Base-by-base conservation (phyloP, 305 asterid species). In the Stenogyne calaminthoides region DNA sequence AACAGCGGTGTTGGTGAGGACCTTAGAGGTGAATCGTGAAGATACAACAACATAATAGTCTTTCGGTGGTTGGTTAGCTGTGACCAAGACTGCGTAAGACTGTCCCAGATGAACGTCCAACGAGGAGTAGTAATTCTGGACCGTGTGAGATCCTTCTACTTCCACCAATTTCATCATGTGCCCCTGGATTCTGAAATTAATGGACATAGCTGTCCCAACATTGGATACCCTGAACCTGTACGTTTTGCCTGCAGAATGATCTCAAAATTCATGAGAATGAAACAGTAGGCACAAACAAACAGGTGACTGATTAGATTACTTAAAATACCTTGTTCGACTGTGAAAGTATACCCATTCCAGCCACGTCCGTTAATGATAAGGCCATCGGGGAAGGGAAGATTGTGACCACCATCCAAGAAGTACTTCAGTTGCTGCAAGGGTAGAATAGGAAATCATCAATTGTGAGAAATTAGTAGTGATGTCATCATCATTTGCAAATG, bases 131-230 rank as follows among this genome's bases (percentile, higher is more conserved):
- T 55, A 64, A 65, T 81, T 92, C 77, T 95, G 99, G 42, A 90
- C 73, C 1, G 99, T 92, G 77, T 95, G 99, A 22, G 99, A 95
- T 67, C 99, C 99, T 84, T 95, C 99, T 2, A 84, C 97, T 85
- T 95, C 98, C 11, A 92, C 83, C 37, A 92, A 92, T 70, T 88
- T 89, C 99, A 95, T 83, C 19, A 56, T 32, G 82, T 95, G 98
- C 15, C 97, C 99, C 74, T 95, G 88, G 80, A 95, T 90, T 82
- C 97, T 85, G 80, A 92, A 89, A 73, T 95, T 95, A 18, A 95
- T 72, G 42, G 98, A 88, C 47, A 96, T 90, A 1, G 87, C 76
- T 5, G 76, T 69, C 64, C 99, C 99, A 11, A 95, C 97, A 71
- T 95, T 95, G 4, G 97, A 85, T 84, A 95, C 88, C 78, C 99